A percentile compares a stretch with the other conserved stretches of the same genome.
Evolutionary conservation across 257 asterid genomes (phyloP).

Genomic region (Solanum sejunctum): DNA sequence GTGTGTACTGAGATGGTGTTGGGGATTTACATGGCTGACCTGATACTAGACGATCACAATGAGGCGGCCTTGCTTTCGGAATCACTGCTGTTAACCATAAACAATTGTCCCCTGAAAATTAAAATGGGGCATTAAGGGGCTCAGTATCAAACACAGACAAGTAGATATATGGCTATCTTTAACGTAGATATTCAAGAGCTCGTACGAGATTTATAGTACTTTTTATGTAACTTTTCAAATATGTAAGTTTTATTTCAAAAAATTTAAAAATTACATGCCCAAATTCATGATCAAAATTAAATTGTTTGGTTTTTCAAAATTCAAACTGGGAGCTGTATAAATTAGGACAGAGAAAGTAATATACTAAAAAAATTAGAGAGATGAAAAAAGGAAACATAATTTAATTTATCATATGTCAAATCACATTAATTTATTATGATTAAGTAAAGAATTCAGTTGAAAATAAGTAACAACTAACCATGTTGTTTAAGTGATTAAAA

Average conservation of each 20-base stretch:
- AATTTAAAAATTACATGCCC: too few species aligned
- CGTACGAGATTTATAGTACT: too few species aligned
- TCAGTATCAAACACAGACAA: background rate
- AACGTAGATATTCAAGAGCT: background rate
- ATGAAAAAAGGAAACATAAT: background rate
- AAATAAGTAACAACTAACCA: background rate
- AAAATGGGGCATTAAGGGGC: background rate
- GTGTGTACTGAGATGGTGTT: constrained; percentile 12
- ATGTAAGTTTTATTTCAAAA: too few species aligned
- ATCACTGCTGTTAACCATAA: constrained; percentile 63
- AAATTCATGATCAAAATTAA: background rate
- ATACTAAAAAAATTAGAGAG: background rate
- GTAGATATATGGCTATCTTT: background rate
- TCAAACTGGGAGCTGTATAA: accelerated
- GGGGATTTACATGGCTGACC: constrained; percentile 21
- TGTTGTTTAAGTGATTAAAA: background rate
- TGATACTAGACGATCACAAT: constrained; percentile 10
- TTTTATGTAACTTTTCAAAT: too few species aligned
- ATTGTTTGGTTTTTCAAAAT: background rate
- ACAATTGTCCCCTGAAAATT: constrained; percentile 35
- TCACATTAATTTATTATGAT: background rate
- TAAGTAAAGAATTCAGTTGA: background rate
- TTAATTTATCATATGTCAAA: background rate
- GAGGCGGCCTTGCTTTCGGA: constrained; percentile 28
- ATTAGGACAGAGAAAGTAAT: background rate